These are phyloP conservation scores for Royoungia palumana DNA, from an alignment of 768 basidiomycete genomes.

Conservation along the genomic window DNA sequence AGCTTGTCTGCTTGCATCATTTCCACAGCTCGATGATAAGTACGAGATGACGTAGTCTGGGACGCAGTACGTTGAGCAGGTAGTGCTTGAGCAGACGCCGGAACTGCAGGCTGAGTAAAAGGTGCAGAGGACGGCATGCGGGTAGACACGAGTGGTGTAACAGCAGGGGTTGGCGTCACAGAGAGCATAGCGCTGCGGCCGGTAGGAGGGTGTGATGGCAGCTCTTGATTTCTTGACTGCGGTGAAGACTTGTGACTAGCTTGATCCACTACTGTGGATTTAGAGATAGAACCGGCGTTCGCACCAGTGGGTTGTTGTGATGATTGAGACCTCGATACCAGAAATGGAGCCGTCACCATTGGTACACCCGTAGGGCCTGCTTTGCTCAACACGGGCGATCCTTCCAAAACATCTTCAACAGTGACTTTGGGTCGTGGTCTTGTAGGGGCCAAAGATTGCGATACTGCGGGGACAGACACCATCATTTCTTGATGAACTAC, in stretches of 20 bases:
- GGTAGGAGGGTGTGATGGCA: constrained; percentile 4
- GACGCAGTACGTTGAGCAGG: constrained; percentile 21
- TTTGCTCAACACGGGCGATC: constrained; percentile 15
- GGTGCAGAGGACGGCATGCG: constrained; percentile 24
- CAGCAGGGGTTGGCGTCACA: constrained; percentile 11
- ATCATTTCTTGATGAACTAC: constrained; percentile 12
- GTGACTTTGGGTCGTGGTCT: constrained; percentile 26
- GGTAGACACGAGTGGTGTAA: constrained; percentile 5
- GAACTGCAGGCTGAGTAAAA: constrained; percentile 15
- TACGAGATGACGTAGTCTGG: constrained; percentile 19
- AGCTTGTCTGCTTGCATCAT: constrained; percentile 19
- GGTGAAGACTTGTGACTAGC: constrained; percentile 16
- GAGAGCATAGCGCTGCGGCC: constrained; percentile 5
- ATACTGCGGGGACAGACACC: constrained; percentile 4
- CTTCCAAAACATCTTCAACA: constrained; percentile 28
- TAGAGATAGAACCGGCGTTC: constrained; percentile 4
- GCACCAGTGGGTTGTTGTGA: constrained; percentile 3
- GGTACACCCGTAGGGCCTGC: constrained; percentile 1
- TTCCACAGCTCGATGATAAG: constrained; percentile 24
- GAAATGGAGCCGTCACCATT: constrained; percentile 2
- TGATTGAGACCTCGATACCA: constrained; percentile 9
- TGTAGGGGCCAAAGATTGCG: constrained; percentile 7
- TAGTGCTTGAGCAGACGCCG: constrained; percentile 3
- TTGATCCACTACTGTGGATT: constrained; percentile 8
- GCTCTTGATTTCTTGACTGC: constrained; percentile 22